Evolutionary conservation across 129 eudicot species (phyloP).

Genomic region (Silybum marianum): DNA sequence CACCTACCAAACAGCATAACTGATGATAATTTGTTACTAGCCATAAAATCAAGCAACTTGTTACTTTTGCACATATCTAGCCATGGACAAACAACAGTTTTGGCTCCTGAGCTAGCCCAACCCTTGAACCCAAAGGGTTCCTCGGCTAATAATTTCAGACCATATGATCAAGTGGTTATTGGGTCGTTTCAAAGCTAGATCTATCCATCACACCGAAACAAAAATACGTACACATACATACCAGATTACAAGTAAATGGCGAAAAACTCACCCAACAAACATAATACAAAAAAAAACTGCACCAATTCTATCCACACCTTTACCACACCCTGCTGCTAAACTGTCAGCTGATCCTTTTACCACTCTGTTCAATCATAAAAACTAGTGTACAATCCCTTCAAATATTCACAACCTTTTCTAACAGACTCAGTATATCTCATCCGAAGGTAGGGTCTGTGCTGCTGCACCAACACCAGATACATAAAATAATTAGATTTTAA

Average conservation of each 20-base stretch:
- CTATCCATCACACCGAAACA: neutral
- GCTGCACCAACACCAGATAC: conserved; percentile 19
- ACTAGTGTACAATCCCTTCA: conserved; percentile 42
- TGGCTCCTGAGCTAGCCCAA: neutral
- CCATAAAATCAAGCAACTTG: neutral
- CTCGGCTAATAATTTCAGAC: neutral
- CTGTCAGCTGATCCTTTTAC: conserved; percentile 31
- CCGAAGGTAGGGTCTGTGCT: neutral
- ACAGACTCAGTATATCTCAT: neutral
- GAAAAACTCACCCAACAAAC: conserved; percentile 29
- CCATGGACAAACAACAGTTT: neutral
- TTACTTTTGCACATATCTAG: neutral
- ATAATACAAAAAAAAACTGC: conserved; percentile 17
- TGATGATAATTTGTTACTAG: neutral
- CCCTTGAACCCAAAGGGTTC: neutral
- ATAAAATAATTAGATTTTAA: neutral
- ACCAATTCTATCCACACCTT: conserved; percentile 27
- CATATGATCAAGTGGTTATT: neutral
- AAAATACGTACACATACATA: conserved; percentile 7
- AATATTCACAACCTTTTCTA: conserved; percentile 43
- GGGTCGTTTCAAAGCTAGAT: neutral
- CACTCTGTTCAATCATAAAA: conserved; percentile 32
- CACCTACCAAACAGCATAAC: neutral
- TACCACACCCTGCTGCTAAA: conserved; percentile 35
- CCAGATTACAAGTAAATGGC: conserved; percentile 28